Base-by-base conservation (phyloP, 768 basidiomycete genomes). In the Leccinum variicolor region DNA sequence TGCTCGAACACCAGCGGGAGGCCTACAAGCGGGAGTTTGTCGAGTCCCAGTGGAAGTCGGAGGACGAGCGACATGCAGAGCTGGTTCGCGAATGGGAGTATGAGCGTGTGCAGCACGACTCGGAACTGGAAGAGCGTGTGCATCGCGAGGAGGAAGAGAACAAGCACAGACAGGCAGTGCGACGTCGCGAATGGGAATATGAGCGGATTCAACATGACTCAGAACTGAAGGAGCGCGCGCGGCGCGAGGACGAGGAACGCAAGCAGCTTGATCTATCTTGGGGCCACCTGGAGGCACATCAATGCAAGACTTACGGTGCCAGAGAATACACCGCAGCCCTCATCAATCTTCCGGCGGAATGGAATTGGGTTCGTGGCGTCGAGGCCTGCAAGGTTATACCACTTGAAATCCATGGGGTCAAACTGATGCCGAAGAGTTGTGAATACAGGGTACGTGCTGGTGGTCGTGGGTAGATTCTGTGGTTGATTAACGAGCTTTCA, bases 21-120 rank as follows among this genome's bases (percentile, higher is more conserved):
- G 54, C 49, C 7, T 53, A 31, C 1, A 17, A 64, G 11, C 61
- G 61, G 33, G 51, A 63, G 31, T 23, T 43, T 8, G 39, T 55
- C 6, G 50, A 60, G 56, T 59, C 51, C 3, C 61, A 26, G n/a
- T 69, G 68, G 69, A 58, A 28, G 1, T 52, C 47, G 55, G 69
- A 71, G 28, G 59, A 65, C 23, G 50, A 64, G 23, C 56, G 25
- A 2, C 66, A 66, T 10, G 34, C 47, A 0, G 26, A n/a, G 2
- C 54, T 36, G 11, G 45, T 53, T 31, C 55, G n/a, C 3, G 57
- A 63, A 21, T 69, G 70, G 70, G 52, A 53, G 13, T 28, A 56
- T 9, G 69, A 71, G 31, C 58, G 53, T 1, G n/a, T 61, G 1
- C 29, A 29, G 29, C 29, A 29, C 29, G 10, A 29, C 29, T 53